Evolutionary conservation across 2,329 filamentous ascomycete species (phyloP), one percentile per base, ranked within the genome.

Genomic region (Epicoccum sorghinum): DNA sequence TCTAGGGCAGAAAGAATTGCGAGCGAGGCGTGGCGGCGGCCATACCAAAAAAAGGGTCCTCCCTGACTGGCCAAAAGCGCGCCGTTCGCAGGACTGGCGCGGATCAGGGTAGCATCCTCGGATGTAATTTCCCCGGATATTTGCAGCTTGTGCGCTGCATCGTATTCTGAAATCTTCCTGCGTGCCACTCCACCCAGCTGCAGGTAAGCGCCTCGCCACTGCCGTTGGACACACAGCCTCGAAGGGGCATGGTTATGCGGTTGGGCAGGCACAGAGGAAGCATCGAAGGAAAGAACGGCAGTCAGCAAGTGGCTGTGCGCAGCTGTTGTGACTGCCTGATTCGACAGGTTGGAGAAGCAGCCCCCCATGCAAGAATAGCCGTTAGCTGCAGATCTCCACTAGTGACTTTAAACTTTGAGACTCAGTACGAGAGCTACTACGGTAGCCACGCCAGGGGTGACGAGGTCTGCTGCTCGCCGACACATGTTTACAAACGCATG

Each of bases 91-190:
- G 41, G 29, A 22, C 33, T 45, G 22, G 27, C 12, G 30, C 22
- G 27, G 32, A 38, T 32, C 32, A 46, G 40, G 37, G 32, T 38
- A 32, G 22, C 25, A n/a, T 39, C 47, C 25, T 39, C 47, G 43
- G 39, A 36, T 40, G 47, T 24, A 56, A 56, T 56, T 41, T 56
- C 53, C 53, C 53, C 48, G 39, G 40, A 41, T 40, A 25, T 47
- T 41, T 25, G 32, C 41, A 37, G 41, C 55, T 54, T 50, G 46
- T 57, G 49, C 48, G 25, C 36, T 33, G 30, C 32, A 35, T 52
- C 33, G 33, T 41, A 38, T 52, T 27, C 23, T 27, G 33, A 37
- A 38, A 47, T 27, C 23, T 27, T 37, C 33, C 18, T n/a, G 29
- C 40, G 45, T 39, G 42, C 35, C 40, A 39, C 39, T 29, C 6